Evolutionary conservation across 2,329 filamentous ascomycete species (phyloP).

Genomic region (Diaporthe sp.): DNA sequence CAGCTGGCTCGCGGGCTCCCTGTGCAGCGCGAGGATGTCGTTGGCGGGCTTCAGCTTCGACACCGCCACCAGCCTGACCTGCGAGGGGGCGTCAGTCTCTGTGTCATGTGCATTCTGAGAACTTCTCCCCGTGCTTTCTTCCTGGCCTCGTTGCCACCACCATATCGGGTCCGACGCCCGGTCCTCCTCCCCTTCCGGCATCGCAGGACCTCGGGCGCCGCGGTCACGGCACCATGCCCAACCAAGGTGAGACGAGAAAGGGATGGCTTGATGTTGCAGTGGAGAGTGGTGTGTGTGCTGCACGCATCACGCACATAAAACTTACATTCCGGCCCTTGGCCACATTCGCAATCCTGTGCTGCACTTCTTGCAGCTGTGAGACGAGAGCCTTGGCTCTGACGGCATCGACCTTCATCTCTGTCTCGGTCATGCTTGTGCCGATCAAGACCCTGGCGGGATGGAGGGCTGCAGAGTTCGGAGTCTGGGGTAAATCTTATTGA

Average conservation of each 20-base stretch:
- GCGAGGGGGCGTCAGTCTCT: slow-evolving; percentile 40
- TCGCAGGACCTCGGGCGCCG: neutral
- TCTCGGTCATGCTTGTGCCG: slow-evolving; percentile 55
- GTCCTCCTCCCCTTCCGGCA: neutral
- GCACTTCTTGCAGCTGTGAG: slow-evolving; percentile 72
- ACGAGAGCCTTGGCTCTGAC: slow-evolving; percentile 72
- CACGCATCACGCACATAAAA: slow-evolving; percentile 31
- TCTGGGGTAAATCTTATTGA: neutral
- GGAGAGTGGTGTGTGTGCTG: neutral
- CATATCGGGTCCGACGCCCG: neutral
- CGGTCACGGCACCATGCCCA: neutral
- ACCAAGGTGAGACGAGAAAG: slow-evolving; percentile 35
- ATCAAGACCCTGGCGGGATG: slow-evolving; percentile 13
- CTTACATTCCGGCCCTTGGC: slow-evolving; percentile 68
- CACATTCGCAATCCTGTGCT: slow-evolving; percentile 67
- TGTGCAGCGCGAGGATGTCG: slow-evolving; percentile 88
- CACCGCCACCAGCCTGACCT: slow-evolving; percentile 92
- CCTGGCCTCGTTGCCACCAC: neutral
- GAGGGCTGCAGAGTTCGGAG: slow-evolving; percentile 4
- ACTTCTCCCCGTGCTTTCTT: neutral
- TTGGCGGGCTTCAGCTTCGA: slow-evolving; percentile 95
- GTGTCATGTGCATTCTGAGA: neutral
- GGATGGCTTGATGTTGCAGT: neutral
- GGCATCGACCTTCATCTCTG: slow-evolving; percentile 72
- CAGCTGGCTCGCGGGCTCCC: slow-evolving; percentile 67